Conservation (phyloP, 2,329 filamentous ascomycete genomes). For the Chaetomiaceae sp. region DNA sequence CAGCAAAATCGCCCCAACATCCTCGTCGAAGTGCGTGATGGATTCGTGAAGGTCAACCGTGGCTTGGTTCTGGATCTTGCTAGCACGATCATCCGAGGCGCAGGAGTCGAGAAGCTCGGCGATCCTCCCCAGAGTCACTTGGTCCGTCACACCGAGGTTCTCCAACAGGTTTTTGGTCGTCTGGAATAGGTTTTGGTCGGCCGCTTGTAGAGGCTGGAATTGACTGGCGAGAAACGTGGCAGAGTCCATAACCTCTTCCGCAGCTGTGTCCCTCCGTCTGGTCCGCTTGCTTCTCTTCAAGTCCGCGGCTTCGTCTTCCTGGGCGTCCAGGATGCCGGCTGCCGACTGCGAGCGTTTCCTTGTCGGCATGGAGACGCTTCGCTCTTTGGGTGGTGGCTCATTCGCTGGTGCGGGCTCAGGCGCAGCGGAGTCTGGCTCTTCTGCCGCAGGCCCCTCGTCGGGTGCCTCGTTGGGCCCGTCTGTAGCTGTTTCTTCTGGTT, state of each 20-base stretch:
- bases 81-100: constrained; percentile 46
- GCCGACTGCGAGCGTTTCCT: constrained; percentile 60
- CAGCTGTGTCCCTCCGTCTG: constrained; percentile 54
- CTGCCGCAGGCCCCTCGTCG: constrained; percentile 1
- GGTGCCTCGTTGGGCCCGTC: constrained; percentile 9
- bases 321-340: constrained; percentile 53
- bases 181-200: constrained; percentile 52
- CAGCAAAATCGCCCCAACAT: constrained; percentile 49
- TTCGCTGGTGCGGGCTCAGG: constrained; percentile 7
- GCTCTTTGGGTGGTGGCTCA: constrained; percentile 26
- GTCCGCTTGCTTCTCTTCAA: constrained; percentile 64
- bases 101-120: constrained; percentile 51
- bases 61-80: constrained; percentile 43
- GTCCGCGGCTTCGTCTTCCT: constrained; percentile 53
- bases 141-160: constrained; percentile 50
- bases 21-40: constrained; percentile 49
- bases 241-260: constrained; percentile 50
- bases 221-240: constrained; percentile 50
- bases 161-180: constrained; percentile 53
- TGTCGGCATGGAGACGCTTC: constrained; percentile 39
- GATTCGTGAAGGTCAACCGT: constrained; percentile 48
- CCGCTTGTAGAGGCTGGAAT: constrained; percentile 53
- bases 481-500: constrained; percentile 1
- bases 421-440: constrained; percentile 11
- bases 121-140: constrained; percentile 41